These are phyloP conservation scores for Nakaseomyces delphensis DNA, from an alignment of 1,139 yeast genomes.

Conservation along the genomic window DNA sequence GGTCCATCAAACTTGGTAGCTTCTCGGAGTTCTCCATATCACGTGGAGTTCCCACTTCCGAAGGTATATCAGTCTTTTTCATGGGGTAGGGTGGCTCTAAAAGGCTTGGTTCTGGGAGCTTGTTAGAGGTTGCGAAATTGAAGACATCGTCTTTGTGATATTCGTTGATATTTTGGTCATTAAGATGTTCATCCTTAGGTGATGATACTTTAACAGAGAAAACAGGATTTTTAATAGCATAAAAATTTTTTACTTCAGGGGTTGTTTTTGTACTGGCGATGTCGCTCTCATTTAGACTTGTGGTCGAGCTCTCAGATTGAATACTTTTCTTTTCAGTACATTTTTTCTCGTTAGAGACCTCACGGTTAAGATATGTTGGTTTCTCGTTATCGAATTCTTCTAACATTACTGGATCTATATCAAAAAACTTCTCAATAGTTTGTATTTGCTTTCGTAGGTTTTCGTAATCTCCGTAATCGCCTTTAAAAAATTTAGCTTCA, in stretches of 20 bases:
- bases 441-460: slow-evolving; percentile 3
- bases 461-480: slow-evolving; percentile 22
- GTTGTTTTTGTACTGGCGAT: not conserved
- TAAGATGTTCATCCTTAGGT: slow-evolving; percentile 4
- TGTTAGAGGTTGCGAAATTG: not conserved
- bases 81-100: slow-evolving; percentile 14
- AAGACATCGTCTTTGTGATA: slow-evolving; percentile 6
- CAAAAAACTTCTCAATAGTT: not conserved
- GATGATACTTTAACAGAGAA: slow-evolving; percentile 1
- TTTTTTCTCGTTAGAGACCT: not conserved
- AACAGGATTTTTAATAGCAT: not conserved
- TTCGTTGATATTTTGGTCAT: slow-evolving; percentile 3
- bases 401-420: slow-evolving; percentile 5
- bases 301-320: not conserved
- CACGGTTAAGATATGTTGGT: slow-evolving; percentile 4
- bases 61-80: slow-evolving; percentile 16
- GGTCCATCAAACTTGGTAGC: slow-evolving; percentile 11
- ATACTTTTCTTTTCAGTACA: not conserved
- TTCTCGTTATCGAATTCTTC: slow-evolving; percentile 6
- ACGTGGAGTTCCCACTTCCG: slow-evolving; percentile 15
- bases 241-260: not conserved
- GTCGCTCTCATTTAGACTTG: not conserved
- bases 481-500: slow-evolving; percentile 73
- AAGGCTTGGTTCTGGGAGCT: not conserved
- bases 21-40: not conserved